Evolutionary conservation across 495 filamentous ascomycete species (phyloP).

Genomic region (Geopyxis carbonaria): DNA sequence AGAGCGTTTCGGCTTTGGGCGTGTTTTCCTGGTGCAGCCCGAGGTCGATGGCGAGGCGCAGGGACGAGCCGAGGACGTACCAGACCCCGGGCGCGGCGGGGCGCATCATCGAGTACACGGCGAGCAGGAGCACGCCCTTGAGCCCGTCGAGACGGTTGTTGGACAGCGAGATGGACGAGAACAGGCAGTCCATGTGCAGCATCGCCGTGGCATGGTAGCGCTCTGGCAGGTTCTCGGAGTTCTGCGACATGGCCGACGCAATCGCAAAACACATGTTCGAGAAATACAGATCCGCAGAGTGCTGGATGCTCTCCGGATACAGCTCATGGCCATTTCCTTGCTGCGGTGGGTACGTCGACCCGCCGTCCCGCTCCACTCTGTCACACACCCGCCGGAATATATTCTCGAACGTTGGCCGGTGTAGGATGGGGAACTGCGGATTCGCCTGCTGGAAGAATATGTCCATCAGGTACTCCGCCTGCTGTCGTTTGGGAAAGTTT

Average conservation of each 20-base stretch:
- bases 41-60: conserved; percentile 34
- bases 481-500: conserved; percentile 12
- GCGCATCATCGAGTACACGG: conserved; percentile 36
- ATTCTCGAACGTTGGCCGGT: conserved; percentile 12
- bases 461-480: conserved; percentile 13
- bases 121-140: conserved; percentile 33
- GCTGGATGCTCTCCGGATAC: conserved; percentile 4
- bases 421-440: conserved; percentile 20
- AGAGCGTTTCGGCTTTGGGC: conserved; percentile 14
- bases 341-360: neutral
- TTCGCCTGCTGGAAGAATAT: conserved; percentile 23
- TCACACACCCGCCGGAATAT: conserved; percentile 11
- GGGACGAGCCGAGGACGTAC: conserved; percentile 34
- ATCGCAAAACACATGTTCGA: conserved; percentile 23
- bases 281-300: conserved; percentile 21
- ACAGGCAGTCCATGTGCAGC: conserved; percentile 19
- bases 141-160: conserved; percentile 24
- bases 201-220: conserved; percentile 22
- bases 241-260: conserved; percentile 15
- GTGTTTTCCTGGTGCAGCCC: conserved; percentile 34
- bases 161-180: conserved; percentile 13
- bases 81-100: conserved; percentile 36
- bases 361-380: conserved; percentile 12
- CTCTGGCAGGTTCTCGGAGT: conserved; percentile 15
- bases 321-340: neutral